Base-by-base conservation (phyloP, 2,329 filamentous ascomycete genomes). In the Hysterium pulicare region DNA sequence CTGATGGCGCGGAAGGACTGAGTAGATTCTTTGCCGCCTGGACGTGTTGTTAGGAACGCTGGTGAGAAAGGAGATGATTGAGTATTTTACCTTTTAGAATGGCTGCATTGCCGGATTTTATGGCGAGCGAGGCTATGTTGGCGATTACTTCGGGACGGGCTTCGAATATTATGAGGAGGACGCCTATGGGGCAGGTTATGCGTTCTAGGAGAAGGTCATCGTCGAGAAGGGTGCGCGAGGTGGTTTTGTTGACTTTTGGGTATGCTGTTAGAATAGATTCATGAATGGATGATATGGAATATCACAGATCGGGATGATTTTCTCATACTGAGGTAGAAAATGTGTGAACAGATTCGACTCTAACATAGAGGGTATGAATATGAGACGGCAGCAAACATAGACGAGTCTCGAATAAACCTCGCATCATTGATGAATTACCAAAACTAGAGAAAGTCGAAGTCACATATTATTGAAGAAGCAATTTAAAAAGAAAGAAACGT, bases 111-210 rank as follows among this genome's bases (percentile, higher is more conserved):
- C 90, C 93, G 10, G 91, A 97, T 68, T 98, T 98, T 69, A 98
- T 87, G 28, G 93, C 90, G 19, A 98, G 77, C 3, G 90, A 88
- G 49, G 93, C 90, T 61, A 98, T 97, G 68, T 98, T 98, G 62
- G 91, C 93, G 61, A 98, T 96, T 51, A 98, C 93, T 71, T 98
- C 93, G 5, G 93, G 93, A 6, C 93, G 86, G 26, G 93, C 93
- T 71, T 98, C 93, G 62, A 98, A 98, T 61, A 98, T 97, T 70
- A 98, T 93, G 53, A 98, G 79, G 32, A 98, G 80, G n/a, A 97
- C 90, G 46, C 93, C 93, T 55, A 98, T 97, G 5, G 93, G 93
- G 64, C 89, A 95, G 31, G 88, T 90, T 35, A 95, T 86, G 49
- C 90, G 83, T 63, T 95, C 89, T 46, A 98, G 78, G 40, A 84